Evolutionary conservation across 1,284 basidiomycete species (phyloP).

Genomic region (Schizophyllum commune): DNA sequence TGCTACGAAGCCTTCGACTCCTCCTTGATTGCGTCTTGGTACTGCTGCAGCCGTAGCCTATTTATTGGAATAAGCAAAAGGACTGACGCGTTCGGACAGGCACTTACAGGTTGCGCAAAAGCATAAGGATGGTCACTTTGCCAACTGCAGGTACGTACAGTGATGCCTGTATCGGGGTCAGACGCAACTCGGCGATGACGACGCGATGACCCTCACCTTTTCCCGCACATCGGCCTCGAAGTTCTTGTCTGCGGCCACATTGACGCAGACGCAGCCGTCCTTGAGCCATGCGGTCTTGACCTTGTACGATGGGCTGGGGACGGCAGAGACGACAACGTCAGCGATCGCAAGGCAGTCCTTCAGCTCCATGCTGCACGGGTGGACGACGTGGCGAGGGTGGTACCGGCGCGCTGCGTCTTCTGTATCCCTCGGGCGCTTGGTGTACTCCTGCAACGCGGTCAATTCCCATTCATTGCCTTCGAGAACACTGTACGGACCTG

Average conservation of each 20-base stretch:
- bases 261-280: constrained; percentile 89
- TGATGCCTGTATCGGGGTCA: constrained; percentile 52
- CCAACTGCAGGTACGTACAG: constrained; percentile 92
- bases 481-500: constrained; percentile 42
- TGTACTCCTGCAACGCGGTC: constrained; percentile 58
- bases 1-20: constrained; percentile 6
- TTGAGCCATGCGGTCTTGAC: constrained; percentile 85
- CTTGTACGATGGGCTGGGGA: constrained; percentile 84
- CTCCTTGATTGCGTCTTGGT: constrained; percentile 20
- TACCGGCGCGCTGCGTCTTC: constrained; percentile 41
- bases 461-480: background rate
- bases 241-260: constrained; percentile 95
- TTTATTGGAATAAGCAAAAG: constrained; percentile 7
- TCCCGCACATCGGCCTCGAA: constrained; percentile 91
- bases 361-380: constrained; percentile 58
- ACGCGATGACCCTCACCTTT: constrained; percentile 45
- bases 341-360: constrained; percentile 74
- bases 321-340: constrained; percentile 89
- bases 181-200: background rate
- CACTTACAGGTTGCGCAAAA: constrained; percentile 85
- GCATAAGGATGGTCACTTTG: constrained; percentile 95
- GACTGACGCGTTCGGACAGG: constrained; percentile 1
- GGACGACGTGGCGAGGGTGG: constrained; percentile 81
- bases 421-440: constrained; percentile 65
- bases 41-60: constrained; percentile 69